Percentiles rank a stretch among this genome's conserved stretches.
Evolutionary conservation across 495 filamentous ascomycete species (phyloP).

Genomic region (Penicillium waksmanii): DNA sequence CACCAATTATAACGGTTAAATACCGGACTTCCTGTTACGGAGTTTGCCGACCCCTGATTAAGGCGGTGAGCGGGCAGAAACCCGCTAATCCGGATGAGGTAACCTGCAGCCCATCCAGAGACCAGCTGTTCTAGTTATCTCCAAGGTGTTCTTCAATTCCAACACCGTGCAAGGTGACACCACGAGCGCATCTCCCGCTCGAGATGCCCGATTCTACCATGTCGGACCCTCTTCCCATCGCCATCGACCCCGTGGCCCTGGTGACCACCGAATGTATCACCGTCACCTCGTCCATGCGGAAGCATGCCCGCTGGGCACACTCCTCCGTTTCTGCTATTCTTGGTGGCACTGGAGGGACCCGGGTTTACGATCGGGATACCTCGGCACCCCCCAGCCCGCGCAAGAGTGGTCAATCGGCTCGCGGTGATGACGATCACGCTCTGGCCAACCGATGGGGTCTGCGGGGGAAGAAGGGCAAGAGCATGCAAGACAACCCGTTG

Average conservation of each 20-base stretch:
- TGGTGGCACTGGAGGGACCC: constrained; percentile 69
- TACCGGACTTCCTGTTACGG: constrained; percentile 9
- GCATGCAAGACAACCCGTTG: constrained; percentile 96
- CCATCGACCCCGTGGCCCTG: constrained; percentile 90
- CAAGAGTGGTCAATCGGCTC: constrained; percentile 27
- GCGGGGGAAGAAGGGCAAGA: constrained; percentile 95
- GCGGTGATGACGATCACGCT: constrained; percentile 53
- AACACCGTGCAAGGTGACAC: constrained; percentile 13
- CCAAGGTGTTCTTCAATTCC: constrained; percentile 20
- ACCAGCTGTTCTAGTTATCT: constrained; percentile 30
- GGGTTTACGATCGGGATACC: constrained; percentile 47
- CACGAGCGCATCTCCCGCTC: constrained; percentile 31
- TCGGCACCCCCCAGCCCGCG: constrained; percentile 45
- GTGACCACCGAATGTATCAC: constrained; percentile 99
- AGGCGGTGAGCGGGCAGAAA: constrained; percentile 34
- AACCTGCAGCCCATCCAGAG: constrained; percentile 34
- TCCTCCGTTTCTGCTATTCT: constrained; percentile 96
- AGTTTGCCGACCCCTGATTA: constrained; percentile 24
- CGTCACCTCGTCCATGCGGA: constrained; percentile 97
- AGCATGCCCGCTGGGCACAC: constrained; percentile 94
- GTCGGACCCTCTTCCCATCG: constrained; percentile 61
- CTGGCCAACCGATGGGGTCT: constrained; percentile 80
- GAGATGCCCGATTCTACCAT: constrained; percentile 37
- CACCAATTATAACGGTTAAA: constrained; percentile 6
- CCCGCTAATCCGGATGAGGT: constrained; percentile 29